Evolutionary conservation across 306 rosid genomes (phyloP).

Genomic region (Fagus sylvatica): DNA sequence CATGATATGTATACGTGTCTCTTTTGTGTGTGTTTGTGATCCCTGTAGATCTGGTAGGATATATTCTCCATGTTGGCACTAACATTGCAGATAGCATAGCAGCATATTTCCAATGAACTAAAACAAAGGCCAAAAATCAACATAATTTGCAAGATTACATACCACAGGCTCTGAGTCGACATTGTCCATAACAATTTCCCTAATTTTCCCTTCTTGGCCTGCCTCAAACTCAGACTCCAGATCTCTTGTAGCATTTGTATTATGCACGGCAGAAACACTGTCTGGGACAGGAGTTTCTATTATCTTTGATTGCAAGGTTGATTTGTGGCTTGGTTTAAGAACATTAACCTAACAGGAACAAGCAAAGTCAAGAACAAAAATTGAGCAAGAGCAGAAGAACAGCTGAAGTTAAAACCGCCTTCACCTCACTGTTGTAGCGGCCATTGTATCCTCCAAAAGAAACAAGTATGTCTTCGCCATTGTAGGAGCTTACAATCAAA

Average conservation of each 20-base stretch:
- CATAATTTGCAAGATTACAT: constrained; percentile 29
- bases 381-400: constrained; percentile 19
- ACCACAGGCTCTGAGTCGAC: constrained; percentile 55
- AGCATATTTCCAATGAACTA: not conserved
- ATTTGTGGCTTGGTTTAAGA: constrained; percentile 95
- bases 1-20: not conserved
- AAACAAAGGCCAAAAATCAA: constrained; percentile 26
- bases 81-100: not conserved
- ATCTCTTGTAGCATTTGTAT: constrained; percentile 76
- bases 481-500: constrained; percentile 69
- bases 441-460: constrained; percentile 96
- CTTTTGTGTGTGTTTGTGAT: no score
- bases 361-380: constrained; percentile 19
- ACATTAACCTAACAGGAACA: constrained; percentile 62
- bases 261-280: constrained; percentile 57
- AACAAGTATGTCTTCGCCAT: constrained; percentile 78
- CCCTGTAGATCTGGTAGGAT: not conserved
- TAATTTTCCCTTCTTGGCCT: constrained; percentile 72
- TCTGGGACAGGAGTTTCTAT: constrained; percentile 57
- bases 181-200: constrained; percentile 77
- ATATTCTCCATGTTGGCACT: not conserved
- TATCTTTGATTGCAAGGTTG: constrained; percentile 75
- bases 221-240: constrained; percentile 69
- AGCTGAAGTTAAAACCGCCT: constrained; percentile 16
- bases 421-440: constrained; percentile 84